Conservation (phyloP, 306 rosid genomes). For the Ceratonia siliqua region DNA sequence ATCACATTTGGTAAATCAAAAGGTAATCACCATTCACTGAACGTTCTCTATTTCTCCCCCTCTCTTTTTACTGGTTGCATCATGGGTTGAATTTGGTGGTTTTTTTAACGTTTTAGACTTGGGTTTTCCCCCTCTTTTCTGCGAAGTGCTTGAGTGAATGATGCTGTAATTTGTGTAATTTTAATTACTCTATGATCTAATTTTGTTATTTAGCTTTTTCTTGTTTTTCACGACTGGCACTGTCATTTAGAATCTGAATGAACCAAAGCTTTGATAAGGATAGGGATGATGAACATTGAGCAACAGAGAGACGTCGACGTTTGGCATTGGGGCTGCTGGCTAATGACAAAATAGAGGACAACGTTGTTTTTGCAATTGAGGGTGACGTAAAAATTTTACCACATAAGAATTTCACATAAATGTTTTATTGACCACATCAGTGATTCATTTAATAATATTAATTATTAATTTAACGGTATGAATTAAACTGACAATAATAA, state of each 20-base stretch:
- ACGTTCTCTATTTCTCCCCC: neutral
- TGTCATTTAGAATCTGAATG: slow-evolving; percentile 12
- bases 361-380: too few relatives aligned
- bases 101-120: slow-evolving; percentile 13
- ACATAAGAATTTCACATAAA: too few relatives aligned
- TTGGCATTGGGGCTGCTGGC: too few relatives aligned
- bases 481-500: too few relatives aligned
- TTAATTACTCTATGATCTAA: neutral
- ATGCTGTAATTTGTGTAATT: slow-evolving; percentile 22
- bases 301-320: too few relatives aligned
- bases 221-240: neutral
- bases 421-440: too few relatives aligned
- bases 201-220: slow-evolving; percentile 4
- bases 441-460: too few relatives aligned
- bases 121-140: neutral
- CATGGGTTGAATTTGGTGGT: neutral
- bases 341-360: too few relatives aligned
- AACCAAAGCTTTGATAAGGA: too few relatives aligned
- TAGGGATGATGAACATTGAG: too few relatives aligned
- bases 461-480: too few relatives aligned
- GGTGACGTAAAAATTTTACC: too few relatives aligned
- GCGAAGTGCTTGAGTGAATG: neutral
- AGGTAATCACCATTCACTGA: neutral
- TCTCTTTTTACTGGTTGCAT: neutral
- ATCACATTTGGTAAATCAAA: slow-evolving; percentile 6